A percentile compares a stretch with the other conserved stretches of the same genome.
Conservation (phyloP, 2,329 filamentous ascomycete species). For the Hymenoscyphus albidus region DNA sequence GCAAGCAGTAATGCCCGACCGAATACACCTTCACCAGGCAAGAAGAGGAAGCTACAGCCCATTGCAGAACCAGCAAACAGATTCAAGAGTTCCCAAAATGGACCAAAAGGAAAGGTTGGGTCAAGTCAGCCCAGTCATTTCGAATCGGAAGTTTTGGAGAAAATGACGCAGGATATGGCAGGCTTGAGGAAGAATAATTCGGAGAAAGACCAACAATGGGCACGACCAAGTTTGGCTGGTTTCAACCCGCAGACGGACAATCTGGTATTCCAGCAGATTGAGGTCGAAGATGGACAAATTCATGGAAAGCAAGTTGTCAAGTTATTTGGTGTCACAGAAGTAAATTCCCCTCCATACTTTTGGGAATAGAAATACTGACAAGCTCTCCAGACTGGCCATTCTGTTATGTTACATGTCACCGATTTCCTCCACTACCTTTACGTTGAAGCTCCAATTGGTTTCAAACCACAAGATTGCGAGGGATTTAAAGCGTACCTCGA, state of each 20-base stretch:
- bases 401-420: conserved; percentile 89
- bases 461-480: conserved; percentile 73
- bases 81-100: conserved; percentile 61
- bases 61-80: conserved; percentile 52
- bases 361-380: conserved; percentile 10
- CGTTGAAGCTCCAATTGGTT: conserved; percentile 79
- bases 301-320: conserved; percentile 75
- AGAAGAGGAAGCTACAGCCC: conserved; percentile 77
- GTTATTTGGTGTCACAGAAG: conserved; percentile 88
- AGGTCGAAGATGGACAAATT: conserved; percentile 84
- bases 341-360: conserved; percentile 32
- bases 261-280: conserved; percentile 93
- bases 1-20: conserved; percentile 56
- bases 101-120: conserved; percentile 56
- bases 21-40: conserved; percentile 48
- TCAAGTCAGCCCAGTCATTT: conserved; percentile 83
- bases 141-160: conserved; percentile 90
- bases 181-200: conserved; percentile 81
- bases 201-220: conserved; percentile 94
- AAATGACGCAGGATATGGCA: conserved; percentile 89
- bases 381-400: conserved; percentile 63
- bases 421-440: conserved; percentile 97
- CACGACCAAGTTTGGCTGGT: conserved; percentile 56
- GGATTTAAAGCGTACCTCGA: conserved; percentile 80
- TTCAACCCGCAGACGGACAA: conserved; percentile 63